These are phyloP conservation scores for Candida tallmaniae DNA, from an alignment of 805 yeast species.

Conservation along the genomic window DNA sequence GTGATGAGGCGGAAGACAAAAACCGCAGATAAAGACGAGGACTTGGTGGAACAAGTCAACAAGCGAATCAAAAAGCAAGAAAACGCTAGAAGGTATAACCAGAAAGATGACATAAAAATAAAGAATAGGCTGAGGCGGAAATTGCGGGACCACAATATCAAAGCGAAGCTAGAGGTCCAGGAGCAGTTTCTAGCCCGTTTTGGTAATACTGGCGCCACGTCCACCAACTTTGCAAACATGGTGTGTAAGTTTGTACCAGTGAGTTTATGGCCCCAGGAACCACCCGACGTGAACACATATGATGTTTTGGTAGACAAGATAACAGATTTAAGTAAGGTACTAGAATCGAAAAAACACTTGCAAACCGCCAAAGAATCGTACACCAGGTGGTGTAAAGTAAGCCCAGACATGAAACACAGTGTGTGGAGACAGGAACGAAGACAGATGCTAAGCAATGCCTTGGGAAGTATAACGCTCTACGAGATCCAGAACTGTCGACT, in stretches of 20 bases:
- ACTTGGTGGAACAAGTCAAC: slow-evolving; percentile 3
- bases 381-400: slow-evolving; percentile 5
- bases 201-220: slow-evolving; percentile 1
- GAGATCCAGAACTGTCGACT: slow-evolving; percentile 4
- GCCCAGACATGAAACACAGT: slow-evolving; percentile 3
- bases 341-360: background rate
- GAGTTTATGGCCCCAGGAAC: slow-evolving; percentile 8
- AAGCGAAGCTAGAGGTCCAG: slow-evolving; percentile 5
- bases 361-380: background rate
- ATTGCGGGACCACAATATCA: slow-evolving; percentile 5
- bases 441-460: slow-evolving; percentile 2
- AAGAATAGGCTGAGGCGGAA: slow-evolving; percentile 6
- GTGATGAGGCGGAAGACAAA: slow-evolving; percentile 2
- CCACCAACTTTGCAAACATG: slow-evolving; percentile 4
- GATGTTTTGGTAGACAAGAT: background rate
- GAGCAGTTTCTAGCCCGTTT: slow-evolving; percentile 4
- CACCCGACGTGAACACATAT: slow-evolving; percentile 3
- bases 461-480: slow-evolving; percentile 3
- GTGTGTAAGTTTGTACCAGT: slow-evolving; percentile 8
- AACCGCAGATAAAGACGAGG: slow-evolving; percentile 1
- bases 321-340: background rate
- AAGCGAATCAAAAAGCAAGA: slow-evolving; percentile 1
- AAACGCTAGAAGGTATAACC: slow-evolving; percentile 5
- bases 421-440: slow-evolving; percentile 7
- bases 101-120: slow-evolving; percentile 5